phyloP scores from a whole-genome alignment of 306 rosid genomes.

The Lathyrus oleraceus region DNA sequence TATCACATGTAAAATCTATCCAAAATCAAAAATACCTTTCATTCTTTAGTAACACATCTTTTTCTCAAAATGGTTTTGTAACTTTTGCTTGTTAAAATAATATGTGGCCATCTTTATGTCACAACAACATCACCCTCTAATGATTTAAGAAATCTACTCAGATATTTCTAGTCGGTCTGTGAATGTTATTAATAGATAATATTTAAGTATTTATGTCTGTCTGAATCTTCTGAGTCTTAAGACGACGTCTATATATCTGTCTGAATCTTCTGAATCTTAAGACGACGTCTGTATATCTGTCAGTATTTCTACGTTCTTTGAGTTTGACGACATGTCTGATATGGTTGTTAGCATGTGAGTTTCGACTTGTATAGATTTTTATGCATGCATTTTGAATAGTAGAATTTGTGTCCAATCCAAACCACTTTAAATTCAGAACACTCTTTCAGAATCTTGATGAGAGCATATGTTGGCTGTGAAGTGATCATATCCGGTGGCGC shows the following conservation, averaged over 20 bases:
- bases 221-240: too few species aligned
- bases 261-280: too few species aligned
- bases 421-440: constrained; percentile 55
- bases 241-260: too few species aligned
- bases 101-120: constrained; percentile 29
- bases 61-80: constrained; percentile 27
- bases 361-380: background rate
- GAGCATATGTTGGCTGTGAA: constrained; percentile 48
- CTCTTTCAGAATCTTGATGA: constrained; percentile 59
- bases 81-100: background rate
- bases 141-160: too few species aligned
- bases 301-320: too few species aligned
- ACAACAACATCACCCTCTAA: background rate
- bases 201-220: background rate
- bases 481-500: constrained; percentile 52
- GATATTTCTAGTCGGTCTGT: too few species aligned
- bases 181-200: background rate
- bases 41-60: constrained; percentile 23
- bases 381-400: constrained; percentile 27
- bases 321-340: too few species aligned
- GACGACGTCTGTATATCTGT: too few species aligned
- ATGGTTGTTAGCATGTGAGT: too few species aligned
- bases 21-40: constrained; percentile 40
- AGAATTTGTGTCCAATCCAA: constrained; percentile 34
- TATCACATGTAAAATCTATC: constrained; percentile 22